Evolutionary conservation across 2,329 filamentous ascomycete genomes (phyloP).

Genomic region (Colletotrichum sp.): DNA sequence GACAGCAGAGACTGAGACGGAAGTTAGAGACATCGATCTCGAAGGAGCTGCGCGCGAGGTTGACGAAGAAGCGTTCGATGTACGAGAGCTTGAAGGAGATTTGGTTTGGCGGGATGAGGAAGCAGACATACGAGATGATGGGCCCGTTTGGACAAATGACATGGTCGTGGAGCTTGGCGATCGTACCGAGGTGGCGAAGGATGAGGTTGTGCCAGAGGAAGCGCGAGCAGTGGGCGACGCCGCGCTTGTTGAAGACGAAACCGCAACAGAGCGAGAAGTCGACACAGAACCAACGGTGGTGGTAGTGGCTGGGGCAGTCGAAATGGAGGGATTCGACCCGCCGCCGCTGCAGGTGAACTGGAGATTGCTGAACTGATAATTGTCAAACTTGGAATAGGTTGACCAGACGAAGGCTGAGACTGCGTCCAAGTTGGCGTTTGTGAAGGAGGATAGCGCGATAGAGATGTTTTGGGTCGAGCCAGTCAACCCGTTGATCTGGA

Average conservation of each 20-base stretch:
- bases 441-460: conserved; percentile 46
- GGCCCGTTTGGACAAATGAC: not conserved
- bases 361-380: conserved; percentile 5
- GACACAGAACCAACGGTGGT: not conserved
- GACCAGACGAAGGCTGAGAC: conserved; percentile 17
- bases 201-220: not conserved
- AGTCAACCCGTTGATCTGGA: conserved; percentile 49
- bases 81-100: not conserved
- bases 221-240: not conserved
- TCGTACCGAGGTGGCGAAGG: not conserved
- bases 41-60: not conserved
- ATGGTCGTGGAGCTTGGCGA: not conserved
- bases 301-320: not conserved
- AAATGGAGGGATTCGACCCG: not conserved
- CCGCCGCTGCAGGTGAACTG: conserved; percentile 1
- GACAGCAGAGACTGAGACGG: not conserved
- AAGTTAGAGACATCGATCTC: not conserved
- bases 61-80: not conserved
- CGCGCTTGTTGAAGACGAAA: not conserved
- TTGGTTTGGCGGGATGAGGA: not conserved
- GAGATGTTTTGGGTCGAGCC: conserved; percentile 55
- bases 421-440: not conserved
- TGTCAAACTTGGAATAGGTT: not conserved
- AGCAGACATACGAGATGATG: not conserved
- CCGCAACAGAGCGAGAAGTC: not conserved